phyloP scores from a whole-genome alignment of 1,284 basidiomycete species.

The Rhodotorula sp. region DNA sequence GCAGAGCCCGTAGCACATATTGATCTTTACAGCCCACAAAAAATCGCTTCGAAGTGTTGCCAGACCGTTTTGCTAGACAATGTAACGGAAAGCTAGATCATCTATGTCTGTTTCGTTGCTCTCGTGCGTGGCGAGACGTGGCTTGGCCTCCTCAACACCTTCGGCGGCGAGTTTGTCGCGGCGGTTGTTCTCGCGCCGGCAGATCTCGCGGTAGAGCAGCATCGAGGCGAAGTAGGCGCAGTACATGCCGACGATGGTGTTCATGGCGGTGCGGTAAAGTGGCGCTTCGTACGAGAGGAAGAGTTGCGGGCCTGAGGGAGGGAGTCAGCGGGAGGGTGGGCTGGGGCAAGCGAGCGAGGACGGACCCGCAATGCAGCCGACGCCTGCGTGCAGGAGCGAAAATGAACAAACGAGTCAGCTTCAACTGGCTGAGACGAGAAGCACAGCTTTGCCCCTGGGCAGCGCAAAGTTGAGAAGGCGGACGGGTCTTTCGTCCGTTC shows the following conservation, averaged over 20 bases:
- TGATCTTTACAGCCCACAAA: no score
- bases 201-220: conserved; percentile 12
- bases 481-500: no score
- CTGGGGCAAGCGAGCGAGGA: neutral
- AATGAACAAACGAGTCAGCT: neutral
- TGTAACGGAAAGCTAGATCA: conserved; percentile 17
- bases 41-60: neutral
- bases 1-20: no score
- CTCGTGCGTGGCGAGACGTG: conserved; percentile 5
- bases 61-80: neutral
- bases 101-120: conserved; percentile 17
- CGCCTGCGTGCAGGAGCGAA: neutral
- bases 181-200: conserved; percentile 16
- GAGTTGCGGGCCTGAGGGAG: conserved; percentile 3
- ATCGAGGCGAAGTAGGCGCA: conserved; percentile 1
- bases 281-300: conserved; percentile 7
- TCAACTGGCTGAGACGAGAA: neutral
- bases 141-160: conserved; percentile 11
- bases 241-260: conserved; percentile 16
- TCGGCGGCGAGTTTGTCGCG: conserved; percentile 20
- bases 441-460: no score
- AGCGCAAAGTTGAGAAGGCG: no score
- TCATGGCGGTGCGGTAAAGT: conserved; percentile 14
- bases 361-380: conserved; percentile 9
- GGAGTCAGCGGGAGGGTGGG: neutral